Conservation (phyloP, 2,329 filamentous ascomycete genomes). For the Aspergillus bombycis region DNA sequence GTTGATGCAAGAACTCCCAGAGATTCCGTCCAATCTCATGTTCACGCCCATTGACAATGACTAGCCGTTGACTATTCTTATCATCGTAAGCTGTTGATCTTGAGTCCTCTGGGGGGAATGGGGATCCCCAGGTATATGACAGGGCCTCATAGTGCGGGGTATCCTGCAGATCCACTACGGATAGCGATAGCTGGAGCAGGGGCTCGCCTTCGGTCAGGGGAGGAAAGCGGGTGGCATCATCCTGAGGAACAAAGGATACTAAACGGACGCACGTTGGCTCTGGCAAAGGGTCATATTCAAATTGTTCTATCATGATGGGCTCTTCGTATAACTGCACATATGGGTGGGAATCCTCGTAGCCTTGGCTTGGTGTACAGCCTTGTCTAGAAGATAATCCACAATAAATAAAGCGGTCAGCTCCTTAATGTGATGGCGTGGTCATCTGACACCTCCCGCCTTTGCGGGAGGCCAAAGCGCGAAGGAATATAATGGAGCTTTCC, state of each 20-base stretch:
- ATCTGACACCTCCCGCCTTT: too few species aligned
- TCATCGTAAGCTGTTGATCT: neutral
- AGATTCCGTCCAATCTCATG: neutral
- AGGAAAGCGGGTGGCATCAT: neutral
- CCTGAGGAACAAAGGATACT: neutral
- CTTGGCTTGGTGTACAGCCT: too few species aligned
- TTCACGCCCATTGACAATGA: neutral
- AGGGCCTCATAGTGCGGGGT: neutral
- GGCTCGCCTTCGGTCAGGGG: neutral
- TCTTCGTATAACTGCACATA: too few species aligned
- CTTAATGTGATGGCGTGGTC: too few species aligned
- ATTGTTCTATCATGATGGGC: neutral
- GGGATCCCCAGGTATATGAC: neutral
- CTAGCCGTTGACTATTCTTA: neutral
- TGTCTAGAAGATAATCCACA: too few species aligned
- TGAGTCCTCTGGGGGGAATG: neutral
- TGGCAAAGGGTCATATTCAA: neutral
- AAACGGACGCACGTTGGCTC: neutral
- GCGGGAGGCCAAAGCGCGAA: too few species aligned
- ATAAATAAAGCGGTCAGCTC: too few species aligned
- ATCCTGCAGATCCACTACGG: neutral
- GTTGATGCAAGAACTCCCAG: neutral
- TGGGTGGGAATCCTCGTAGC: too few species aligned
- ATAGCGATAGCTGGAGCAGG: neutral
- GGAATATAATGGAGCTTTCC: too few species aligned